A percentile compares a stretch with the other conserved stretches of the same genome.
Evolutionary conservation across 805 yeast species (phyloP).

Genomic region (Yarrowia keelungensis): DNA sequence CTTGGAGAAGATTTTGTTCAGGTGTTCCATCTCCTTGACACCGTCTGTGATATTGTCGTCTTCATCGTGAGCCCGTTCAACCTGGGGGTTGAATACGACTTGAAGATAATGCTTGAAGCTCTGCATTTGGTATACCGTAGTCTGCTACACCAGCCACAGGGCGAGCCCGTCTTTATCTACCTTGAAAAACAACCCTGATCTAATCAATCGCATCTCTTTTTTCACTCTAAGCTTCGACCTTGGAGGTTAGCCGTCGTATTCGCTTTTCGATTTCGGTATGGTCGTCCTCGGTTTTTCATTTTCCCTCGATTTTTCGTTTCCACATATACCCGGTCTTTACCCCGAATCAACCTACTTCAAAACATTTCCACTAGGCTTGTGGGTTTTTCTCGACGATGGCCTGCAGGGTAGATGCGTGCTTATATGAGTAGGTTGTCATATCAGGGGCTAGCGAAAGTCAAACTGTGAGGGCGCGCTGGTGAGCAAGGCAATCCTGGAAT

Average conservation of each 20-base stretch:
- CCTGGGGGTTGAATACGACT: constrained; percentile 9
- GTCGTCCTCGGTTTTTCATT: background rate
- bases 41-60: constrained; percentile 1
- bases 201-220: constrained; percentile 19
- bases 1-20: constrained; percentile 14
- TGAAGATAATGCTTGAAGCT: constrained; percentile 1
- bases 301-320: background rate
- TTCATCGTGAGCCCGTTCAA: constrained; percentile 13
- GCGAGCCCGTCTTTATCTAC: background rate
- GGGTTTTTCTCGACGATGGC: background rate
- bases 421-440: background rate
- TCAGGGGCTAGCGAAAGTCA: constrained; percentile 16
- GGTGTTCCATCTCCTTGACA: constrained; percentile 26
- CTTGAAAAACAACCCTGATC: background rate
- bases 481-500: constrained; percentile 16
- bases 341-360: background rate
- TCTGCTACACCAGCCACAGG: background rate
- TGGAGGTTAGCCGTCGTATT: background rate
- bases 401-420: constrained; percentile 6
- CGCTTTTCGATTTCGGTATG: background rate
- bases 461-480: background rate
- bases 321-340: background rate
- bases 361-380: constrained; percentile 24
- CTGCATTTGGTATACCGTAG: background rate
- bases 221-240: constrained; percentile 14